phyloP scores from a whole-genome alignment of 192 early-diverging fungal genomes.

The Coemansia sp. region DNA sequence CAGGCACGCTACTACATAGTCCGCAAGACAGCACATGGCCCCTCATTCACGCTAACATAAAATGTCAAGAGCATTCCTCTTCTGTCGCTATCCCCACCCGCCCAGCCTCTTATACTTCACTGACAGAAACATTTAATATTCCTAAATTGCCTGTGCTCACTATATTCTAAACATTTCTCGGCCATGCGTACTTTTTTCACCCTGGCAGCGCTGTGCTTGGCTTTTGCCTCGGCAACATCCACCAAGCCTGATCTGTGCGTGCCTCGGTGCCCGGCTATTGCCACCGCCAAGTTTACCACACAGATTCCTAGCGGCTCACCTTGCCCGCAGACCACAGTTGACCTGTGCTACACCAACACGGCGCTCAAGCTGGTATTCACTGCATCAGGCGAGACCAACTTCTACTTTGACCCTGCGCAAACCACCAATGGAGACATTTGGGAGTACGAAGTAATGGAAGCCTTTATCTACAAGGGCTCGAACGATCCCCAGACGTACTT shows the following conservation, averaged over 20 bases:
- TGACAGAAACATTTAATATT: no score
- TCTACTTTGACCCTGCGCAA: slow-evolving; percentile 35
- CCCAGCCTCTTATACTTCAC: no score
- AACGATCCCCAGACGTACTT: slow-evolving; percentile 46
- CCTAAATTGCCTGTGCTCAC: no score
- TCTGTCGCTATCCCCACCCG: no score
- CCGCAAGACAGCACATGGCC: no score
- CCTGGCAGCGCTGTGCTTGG: neutral
- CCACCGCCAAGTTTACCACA: slow-evolving; percentile 23
- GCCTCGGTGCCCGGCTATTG: slow-evolving; percentile 28
- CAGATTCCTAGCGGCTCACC: slow-evolving; percentile 24
- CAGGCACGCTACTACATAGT: no score
- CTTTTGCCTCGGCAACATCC: neutral
- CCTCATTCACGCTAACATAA: no score
- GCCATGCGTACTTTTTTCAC: neutral
- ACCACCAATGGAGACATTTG: slow-evolving; percentile 49
- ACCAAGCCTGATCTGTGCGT: slow-evolving; percentile 12
- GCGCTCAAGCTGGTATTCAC: slow-evolving; percentile 37
- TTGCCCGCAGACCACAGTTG: slow-evolving; percentile 32
- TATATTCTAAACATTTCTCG: no score
- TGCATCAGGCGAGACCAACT: slow-evolving; percentile 33
- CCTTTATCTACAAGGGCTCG: slow-evolving; percentile 45
- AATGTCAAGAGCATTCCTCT: no score
- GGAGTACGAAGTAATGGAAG: slow-evolving; percentile 50
- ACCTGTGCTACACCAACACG: slow-evolving; percentile 43